Base-by-base conservation (phyloP, 768 basidiomycete genomes). In the Lyophyllum semitale region DNA sequence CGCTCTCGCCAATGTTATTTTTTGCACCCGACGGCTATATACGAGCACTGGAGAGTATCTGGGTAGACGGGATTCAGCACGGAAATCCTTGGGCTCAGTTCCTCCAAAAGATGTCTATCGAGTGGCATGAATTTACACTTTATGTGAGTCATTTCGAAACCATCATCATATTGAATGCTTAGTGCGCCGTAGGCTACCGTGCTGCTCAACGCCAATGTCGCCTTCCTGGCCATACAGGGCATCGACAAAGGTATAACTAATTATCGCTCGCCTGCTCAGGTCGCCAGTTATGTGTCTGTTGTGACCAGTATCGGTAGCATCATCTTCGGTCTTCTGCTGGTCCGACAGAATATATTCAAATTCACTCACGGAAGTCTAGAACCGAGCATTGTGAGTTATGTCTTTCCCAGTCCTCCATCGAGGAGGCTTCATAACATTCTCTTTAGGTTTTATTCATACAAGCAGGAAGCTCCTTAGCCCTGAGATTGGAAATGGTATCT, bases 191-290 rank as follows among this genome's bases (percentile, higher is more conserved):
- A 86, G 84, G 78, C 77, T 1, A 83, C 82, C 0, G 83, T 87
- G 2, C 68, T 87, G 17, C 63, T 87, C 20, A 81, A 79, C 33
- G 82, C 80, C 12, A 85, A 85, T 46, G 81, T 88, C 0, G 79
- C 76, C 0, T 84, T 87, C 58, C 69, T 88, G n/a, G 78, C 83
- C 1, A 84, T 87, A 37, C 72, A 74, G 47, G 75, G 69, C 30
- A 67, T 77, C 7, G 73, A 77, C 48, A 63, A 63, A 17, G 58
- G 61, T 3, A 53, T 51, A 13, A 51, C 52, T 17, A 51, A 59
- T 7, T 33, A 40, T 27, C 66, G 78, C 8, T 77, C 77, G 12
- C 62, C 77, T 0, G 73, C 77, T 0, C 81, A 83, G 60, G 74
- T 83, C 17, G 66, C 74, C 4, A 81, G 82, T 62, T 83, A 81